Base-by-base conservation (phyloP, 1,284 basidiomycete genomes). In the Trichosporon sp. region DNA sequence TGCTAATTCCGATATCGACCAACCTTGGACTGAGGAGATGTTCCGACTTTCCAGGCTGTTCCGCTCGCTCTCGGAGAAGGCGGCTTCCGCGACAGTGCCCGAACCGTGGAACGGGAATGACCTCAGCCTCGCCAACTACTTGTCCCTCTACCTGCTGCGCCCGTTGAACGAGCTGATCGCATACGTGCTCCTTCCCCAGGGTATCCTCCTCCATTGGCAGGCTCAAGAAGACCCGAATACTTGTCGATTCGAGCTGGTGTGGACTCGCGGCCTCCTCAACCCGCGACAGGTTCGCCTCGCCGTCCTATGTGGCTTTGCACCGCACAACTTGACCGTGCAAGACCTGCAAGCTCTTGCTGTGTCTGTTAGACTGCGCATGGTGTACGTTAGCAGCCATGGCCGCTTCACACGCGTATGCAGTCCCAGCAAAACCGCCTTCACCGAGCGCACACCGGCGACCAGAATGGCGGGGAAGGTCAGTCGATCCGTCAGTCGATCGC, bases 141-240 rank as follows among this genome's bases (percentile, higher is more conserved):
- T 73, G 5, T 38, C 68, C 38, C 65, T 67, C 48, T 69, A 67
- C 51, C 65, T 73, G 19, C 51, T 73, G 11, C 72, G 67, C 8
- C 72, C 72, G 0, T 64, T 68, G 14, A 73, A 73, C 61, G 72
- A 73, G 59, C 63, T 73, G 5, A 68, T 73, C 59, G 21, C n/a
- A 11, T 69, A 65, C 54, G 65, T 69, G 67, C 69, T 73, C 38
- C 69, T 73, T 1, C 56, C 67, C 1, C 64, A 51, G 1, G 72
- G 72, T 14, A 31, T 69, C 16, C 72, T 67, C 31, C 21, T 71
- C 8, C 65, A 46, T 26, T 73, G 72, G 72, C 69, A 68, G 1
- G 43, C 65, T 16, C 19, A 19, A 4, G 16, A 26, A 10, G 26
- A 31, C 21, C 32, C 54, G 2, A 10, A 31, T 4, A 48, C 48